Evolutionary conservation across 768 basidiomycete species (phyloP).

Genomic region (Tulasnella sp.): DNA sequence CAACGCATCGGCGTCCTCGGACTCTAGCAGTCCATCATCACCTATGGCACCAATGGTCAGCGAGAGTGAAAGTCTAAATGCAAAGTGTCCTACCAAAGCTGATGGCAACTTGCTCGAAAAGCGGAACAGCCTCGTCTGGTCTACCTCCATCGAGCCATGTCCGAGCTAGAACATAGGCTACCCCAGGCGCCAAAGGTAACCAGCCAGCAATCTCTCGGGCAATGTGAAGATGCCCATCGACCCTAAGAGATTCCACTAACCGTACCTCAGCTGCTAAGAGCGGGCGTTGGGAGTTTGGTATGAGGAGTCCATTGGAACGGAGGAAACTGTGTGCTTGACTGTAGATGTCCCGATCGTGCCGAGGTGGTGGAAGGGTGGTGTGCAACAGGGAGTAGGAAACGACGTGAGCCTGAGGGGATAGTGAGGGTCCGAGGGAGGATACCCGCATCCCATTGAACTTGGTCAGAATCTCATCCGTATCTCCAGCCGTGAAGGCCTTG

Average conservation of each 20-base stretch:
- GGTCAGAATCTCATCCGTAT: conserved; percentile 35
- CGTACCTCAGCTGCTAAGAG: conserved; percentile 64
- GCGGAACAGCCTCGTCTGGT: conserved; percentile 69
- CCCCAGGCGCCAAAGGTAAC: conserved; percentile 78
- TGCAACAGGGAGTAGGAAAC: conserved; percentile 60
- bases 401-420: conserved; percentile 40
- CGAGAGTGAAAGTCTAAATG: background rate
- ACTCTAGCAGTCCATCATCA: conserved; percentile 54
- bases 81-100: conserved; percentile 64
- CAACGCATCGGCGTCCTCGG: conserved; percentile 68
- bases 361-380: conserved; percentile 36
- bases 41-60: conserved; percentile 44
- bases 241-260: conserved; percentile 71
- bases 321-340: conserved; percentile 58
- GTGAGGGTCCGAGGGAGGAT: background rate
- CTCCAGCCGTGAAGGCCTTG: conserved; percentile 16
- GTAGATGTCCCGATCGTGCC: conserved; percentile 12
- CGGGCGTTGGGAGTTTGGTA: conserved; percentile 62
- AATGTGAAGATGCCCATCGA: conserved; percentile 62
- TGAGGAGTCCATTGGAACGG: conserved; percentile 67
- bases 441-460: conserved; percentile 34
- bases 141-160: conserved; percentile 68
- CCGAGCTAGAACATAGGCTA: conserved; percentile 71
- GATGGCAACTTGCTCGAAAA: conserved; percentile 75
- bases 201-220: conserved; percentile 70